Percentiles rank a stretch among this genome's conserved stretches.
Conservation (phyloP, 176 grass and related monocot genomes). For the Phragmites australis region DNA sequence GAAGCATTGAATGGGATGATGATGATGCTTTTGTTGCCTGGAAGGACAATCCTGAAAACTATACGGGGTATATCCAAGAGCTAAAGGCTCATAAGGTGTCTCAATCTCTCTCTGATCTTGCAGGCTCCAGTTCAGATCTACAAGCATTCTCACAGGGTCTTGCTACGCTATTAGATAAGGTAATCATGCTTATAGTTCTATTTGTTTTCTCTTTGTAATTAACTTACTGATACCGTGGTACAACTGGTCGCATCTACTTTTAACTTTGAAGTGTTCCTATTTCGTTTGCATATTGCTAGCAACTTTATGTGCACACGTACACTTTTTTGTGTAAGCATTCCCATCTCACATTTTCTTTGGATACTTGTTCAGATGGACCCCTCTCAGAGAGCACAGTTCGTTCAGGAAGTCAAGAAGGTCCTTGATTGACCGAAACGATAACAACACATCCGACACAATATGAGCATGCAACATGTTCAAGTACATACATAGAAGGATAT, state of each 20-base stretch:
- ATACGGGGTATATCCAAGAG: conserved; percentile 56
- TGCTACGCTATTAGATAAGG: conserved; percentile 86
- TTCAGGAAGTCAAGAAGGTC: conserved; percentile 64
- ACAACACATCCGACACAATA: conserved; percentile 32
- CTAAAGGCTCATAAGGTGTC: conserved; percentile 73
- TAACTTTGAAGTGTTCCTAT: not conserved
- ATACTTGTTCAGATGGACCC: conserved; percentile 74
- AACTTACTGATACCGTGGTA: not conserved
- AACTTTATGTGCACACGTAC: too few relatives aligned
- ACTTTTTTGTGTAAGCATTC: not conserved
- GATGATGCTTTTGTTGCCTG: conserved; percentile 91
- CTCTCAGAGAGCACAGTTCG: conserved; percentile 62
- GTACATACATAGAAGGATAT: conserved; percentile 50
- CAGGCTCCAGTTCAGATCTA: conserved; percentile 59
- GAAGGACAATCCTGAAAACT: conserved; percentile 83
- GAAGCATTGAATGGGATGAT: conserved; percentile 65
- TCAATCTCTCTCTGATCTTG: conserved; percentile 49
- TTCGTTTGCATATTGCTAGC: not conserved
- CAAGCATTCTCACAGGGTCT: conserved; percentile 67
- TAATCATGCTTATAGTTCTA: conserved; percentile 38
- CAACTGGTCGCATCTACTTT: not conserved
- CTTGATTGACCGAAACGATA: conserved; percentile 47
- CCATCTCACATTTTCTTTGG: conserved; percentile 15
- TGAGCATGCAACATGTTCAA: too few relatives aligned
- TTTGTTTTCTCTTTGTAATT: not conserved